Base-by-base conservation (phyloP, 2,329 filamentous ascomycete species). In the Phyllosticta citrichinensis region DNA sequence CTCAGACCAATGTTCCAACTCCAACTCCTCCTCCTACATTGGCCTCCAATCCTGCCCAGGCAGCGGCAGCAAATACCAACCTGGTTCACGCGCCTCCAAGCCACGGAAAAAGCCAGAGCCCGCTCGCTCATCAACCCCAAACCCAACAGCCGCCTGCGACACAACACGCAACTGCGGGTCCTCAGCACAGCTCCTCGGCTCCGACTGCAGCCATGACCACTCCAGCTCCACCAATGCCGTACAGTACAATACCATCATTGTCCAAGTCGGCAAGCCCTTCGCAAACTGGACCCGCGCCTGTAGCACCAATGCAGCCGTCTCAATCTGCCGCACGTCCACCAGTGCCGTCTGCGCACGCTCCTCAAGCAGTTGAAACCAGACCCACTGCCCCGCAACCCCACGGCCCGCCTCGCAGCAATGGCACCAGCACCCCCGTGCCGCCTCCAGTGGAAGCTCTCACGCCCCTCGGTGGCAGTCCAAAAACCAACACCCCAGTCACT, bases 371-470 rank as follows among this genome's bases (percentile, higher is more conserved):
- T 8, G 40, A 47, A 4, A n/a, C 40, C 8, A 47, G 40, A n/a
- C 22, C 11, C 54, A 50, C 17, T 47, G 9, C 55, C 14, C 19
- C 35, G n/a, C 30, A 51, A 58, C 14, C 33, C 11, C 55, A 55
- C 47, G 60, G 33, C 8, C 51, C 55, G 2, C 52, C 60, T 4
- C 55, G 59, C 17, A 30, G 40, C 11, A 61, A 61, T 20, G 59
- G 59, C 20, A 57, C 60, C 2, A 56, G 56, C 40, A 62, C 61
- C 1, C 61, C 61, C 11, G 47, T 58, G 6, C 54, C 61, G 12
- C 61, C 61, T 19, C 56, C 56, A 12, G 61, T 62, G 10, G 61
- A 62, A 35, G 56, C 61, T 47, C 22, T 62, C 25, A 62, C 61
- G 17, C 61, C 61, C 10, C 14, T 59, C 4, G 54, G 51, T 9